Conservation (phyloP, 176 grass and related monocot species). For the Neostapfia colusana region DNA sequence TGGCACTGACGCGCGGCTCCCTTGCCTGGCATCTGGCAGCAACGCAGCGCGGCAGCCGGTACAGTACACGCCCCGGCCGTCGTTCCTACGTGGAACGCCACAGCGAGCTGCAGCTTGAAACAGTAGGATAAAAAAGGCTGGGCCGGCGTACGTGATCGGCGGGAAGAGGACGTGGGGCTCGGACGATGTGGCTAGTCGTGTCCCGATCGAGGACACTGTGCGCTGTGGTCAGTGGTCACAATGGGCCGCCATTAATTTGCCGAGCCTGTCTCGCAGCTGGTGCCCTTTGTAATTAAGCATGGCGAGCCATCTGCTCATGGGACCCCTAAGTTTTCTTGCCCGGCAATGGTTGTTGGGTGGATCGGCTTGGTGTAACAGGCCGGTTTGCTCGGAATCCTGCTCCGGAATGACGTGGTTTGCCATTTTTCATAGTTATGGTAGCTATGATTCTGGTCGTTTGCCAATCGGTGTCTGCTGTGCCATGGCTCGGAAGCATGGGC, state of each 20-base stretch:
- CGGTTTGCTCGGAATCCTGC: background rate
- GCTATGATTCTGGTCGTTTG: background rate
- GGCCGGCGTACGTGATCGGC: background rate
- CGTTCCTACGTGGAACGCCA: background rate
- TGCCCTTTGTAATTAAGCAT: background rate
- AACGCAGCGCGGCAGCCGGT: background rate
- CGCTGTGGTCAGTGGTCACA: slow-evolving; percentile 34
- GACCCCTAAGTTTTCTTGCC: background rate
- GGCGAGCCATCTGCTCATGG: background rate
- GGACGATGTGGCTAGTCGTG: background rate
- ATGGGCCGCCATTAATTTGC: background rate
- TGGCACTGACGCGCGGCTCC: background rate
- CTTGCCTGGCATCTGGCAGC: background rate
- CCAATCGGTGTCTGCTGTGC: background rate
- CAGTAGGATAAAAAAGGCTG: background rate
- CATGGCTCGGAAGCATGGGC: background rate
- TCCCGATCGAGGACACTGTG: background rate
- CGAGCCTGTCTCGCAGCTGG: background rate
- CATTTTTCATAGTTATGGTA: background rate
- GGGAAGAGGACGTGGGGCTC: background rate
- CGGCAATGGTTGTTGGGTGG: background rate
- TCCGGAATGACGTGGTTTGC: background rate
- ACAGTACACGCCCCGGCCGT: slow-evolving; percentile 20
- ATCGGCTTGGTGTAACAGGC: background rate
- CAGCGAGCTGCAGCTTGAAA: too few species aligned